Evolutionary conservation across 2,329 filamentous ascomycete genomes (phyloP).

Genomic region (Cladorrhinum sp.): DNA sequence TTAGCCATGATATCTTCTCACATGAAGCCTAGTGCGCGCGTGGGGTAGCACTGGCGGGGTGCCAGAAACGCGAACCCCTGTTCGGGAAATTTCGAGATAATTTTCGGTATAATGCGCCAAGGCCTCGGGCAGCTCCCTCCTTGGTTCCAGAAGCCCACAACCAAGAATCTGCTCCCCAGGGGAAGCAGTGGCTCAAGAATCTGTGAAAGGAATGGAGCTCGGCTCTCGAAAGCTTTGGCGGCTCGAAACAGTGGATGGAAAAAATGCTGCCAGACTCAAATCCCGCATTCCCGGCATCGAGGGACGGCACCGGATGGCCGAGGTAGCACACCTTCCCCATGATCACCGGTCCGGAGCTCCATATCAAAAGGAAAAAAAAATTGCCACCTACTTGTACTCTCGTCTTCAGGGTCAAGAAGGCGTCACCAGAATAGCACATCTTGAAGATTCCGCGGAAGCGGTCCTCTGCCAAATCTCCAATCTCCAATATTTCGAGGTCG

Average conservation of each 20-base stretch:
- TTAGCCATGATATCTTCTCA: constrained; percentile 44
- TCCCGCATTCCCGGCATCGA: background rate
- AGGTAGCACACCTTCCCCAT: background rate
- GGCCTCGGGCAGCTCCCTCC: constrained; percentile 10
- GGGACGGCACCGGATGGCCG: background rate
- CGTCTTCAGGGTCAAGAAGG: constrained; percentile 91
- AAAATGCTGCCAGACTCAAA: background rate
- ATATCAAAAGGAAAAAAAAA: constrained; percentile 12
- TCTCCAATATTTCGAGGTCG: constrained; percentile 94
- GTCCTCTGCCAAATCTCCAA: constrained; percentile 95
- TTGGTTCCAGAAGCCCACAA: constrained; percentile 11
- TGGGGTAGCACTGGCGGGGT: constrained; percentile 23
- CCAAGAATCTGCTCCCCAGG: background rate
- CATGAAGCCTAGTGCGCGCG: constrained; percentile 27
- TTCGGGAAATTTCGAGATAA: constrained; percentile 30
- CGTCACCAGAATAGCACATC: constrained; percentile 96
- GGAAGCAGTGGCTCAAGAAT: background rate
- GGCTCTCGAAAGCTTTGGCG: background rate
- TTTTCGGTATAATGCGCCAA: constrained; percentile 37
- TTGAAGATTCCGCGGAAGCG: constrained; percentile 98
- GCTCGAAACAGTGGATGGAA: background rate
- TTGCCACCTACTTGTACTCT: constrained; percentile 73
- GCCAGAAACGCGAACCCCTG: constrained; percentile 35
- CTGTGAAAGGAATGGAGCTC: background rate
- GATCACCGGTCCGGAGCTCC: constrained; percentile 13